These are phyloP conservation scores for Boletus austroedulis DNA, from an alignment of 1,284 basidiomycete species.

Conservation along the genomic window DNA sequence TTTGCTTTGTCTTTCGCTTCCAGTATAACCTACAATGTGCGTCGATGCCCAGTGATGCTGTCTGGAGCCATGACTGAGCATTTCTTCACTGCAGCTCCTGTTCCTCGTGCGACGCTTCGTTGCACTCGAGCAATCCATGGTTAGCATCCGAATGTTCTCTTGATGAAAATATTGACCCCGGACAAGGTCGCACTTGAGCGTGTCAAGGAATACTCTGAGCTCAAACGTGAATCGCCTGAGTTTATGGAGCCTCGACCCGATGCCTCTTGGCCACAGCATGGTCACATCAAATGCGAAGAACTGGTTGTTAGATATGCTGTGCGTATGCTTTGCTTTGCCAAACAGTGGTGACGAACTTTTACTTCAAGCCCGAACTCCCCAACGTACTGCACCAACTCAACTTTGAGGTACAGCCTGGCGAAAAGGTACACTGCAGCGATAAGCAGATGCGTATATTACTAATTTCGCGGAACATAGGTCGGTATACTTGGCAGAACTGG, in stretches of 20 bases:
- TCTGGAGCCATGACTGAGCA: conserved; percentile 24
- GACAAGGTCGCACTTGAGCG: conserved; percentile 83
- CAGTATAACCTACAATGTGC: conserved; percentile 70
- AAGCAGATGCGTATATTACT: background rate
- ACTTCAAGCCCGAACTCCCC: conserved; percentile 70
- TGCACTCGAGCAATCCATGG: conserved; percentile 90
- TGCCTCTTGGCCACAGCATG: conserved; percentile 76
- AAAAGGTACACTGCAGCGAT: conserved; percentile 50
- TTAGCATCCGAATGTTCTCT: conserved; percentile 29
- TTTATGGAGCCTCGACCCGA: conserved; percentile 84
- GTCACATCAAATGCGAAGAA: conserved; percentile 75
- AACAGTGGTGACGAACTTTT: background rate
- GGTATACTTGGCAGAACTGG: conserved; percentile 92
- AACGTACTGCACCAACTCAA: conserved; percentile 81
- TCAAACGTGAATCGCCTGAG: conserved; percentile 75
- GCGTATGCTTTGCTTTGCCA: conserved; percentile 29
- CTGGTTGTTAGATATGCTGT: conserved; percentile 88
- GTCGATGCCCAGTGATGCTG: conserved; percentile 28
- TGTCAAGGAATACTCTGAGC: conserved; percentile 85
- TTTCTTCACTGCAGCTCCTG: conserved; percentile 42
- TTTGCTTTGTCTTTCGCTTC: conserved; percentile 83
- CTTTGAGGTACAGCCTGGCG: conserved; percentile 74
- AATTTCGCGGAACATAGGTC: conserved; percentile 42
- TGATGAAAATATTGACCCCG: conserved; percentile 7
- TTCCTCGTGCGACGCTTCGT: conserved; percentile 70